Evolutionary conservation across 192 early-diverging fungal genomes (phyloP).

Genomic region (Ambispora gerdemannii): DNA sequence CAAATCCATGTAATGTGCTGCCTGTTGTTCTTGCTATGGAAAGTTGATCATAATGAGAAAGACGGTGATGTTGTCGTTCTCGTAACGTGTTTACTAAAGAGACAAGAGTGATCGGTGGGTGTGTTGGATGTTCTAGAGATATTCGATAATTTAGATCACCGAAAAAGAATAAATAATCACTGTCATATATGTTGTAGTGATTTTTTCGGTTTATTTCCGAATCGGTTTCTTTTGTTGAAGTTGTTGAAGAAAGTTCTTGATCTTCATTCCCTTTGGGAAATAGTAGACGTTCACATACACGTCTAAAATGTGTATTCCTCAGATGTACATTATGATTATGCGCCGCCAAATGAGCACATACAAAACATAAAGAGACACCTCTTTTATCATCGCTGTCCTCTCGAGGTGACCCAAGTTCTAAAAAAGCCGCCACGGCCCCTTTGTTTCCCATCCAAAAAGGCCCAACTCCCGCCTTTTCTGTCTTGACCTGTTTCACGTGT

Average conservation of each 20-base stretch:
- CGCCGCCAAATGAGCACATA: slow-evolving; percentile 32
- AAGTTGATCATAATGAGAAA: slow-evolving; percentile 29
- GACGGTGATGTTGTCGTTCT: not conserved
- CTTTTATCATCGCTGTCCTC: not conserved
- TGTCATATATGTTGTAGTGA: slow-evolving; percentile 19
- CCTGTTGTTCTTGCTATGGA: not conserved
- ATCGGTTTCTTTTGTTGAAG: not conserved
- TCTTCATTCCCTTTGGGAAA: not conserved
- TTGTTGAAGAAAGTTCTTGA: not conserved
- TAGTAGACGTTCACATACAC: slow-evolving; percentile 21
- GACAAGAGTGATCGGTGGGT: slow-evolving; percentile 13
- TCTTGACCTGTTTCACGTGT: slow-evolving; percentile 30
- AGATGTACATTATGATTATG: slow-evolving; percentile 22
- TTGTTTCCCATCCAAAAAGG: slow-evolving; percentile 41
- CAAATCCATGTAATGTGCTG: slow-evolving; percentile 24
- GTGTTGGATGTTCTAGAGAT: not conserved
- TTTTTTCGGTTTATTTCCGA: not conserved
- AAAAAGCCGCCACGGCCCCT: slow-evolving; percentile 38
- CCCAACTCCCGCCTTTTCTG: slow-evolving; percentile 35
- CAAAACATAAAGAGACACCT: slow-evolving; percentile 26
- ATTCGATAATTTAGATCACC: slow-evolving; percentile 36
- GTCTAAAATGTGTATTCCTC: slow-evolving; percentile 28
- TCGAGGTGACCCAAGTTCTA: not conserved
- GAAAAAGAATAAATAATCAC: slow-evolving; percentile 33
- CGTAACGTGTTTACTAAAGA: slow-evolving; percentile 3